Percentiles rank a stretch among this genome's conserved stretches.
These are phyloP conservation scores for Alnus rubra DNA, from an alignment of 306 rosid genomes.

Conservation along the genomic window DNA sequence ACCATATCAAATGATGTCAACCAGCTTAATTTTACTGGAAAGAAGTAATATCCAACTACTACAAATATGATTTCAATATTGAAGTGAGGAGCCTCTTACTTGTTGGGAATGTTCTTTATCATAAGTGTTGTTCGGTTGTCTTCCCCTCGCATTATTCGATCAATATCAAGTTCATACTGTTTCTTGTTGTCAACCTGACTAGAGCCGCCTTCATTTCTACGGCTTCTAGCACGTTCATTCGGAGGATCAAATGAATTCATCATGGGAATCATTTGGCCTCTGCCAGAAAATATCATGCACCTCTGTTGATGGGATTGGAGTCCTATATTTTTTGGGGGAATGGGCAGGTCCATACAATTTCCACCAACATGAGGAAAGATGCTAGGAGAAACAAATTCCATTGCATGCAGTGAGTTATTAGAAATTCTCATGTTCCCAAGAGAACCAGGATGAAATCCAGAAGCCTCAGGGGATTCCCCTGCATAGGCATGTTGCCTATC, in stretches of 20 bases:
- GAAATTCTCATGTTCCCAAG: slow-evolving; percentile 61
- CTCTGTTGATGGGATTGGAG: slow-evolving; percentile 64
- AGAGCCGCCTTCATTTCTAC: slow-evolving; percentile 64
- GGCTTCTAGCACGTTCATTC: slow-evolving; percentile 69
- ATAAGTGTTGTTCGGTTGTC: slow-evolving; percentile 81
- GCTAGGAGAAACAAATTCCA: slow-evolving; percentile 51
- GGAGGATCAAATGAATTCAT: slow-evolving; percentile 59
- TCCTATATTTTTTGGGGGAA: slow-evolving; percentile 47
- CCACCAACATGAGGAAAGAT: slow-evolving; percentile 66
- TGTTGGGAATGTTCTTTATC: slow-evolving; percentile 89
- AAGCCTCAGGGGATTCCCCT: slow-evolving; percentile 65
- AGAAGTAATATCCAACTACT: background rate
- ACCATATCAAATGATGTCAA: background rate
- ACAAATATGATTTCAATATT: slow-evolving; percentile 7
- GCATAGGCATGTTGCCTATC: slow-evolving; percentile 61
- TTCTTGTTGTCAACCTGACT: slow-evolving; percentile 60
- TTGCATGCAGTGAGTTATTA: slow-evolving; percentile 58
- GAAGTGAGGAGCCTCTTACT: slow-evolving; percentile 44
- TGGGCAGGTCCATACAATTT: slow-evolving; percentile 30
- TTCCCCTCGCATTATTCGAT: slow-evolving; percentile 64
- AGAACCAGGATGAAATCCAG: slow-evolving; percentile 67
- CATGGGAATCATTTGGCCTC: slow-evolving; percentile 62
- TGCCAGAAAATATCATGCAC: slow-evolving; percentile 64
- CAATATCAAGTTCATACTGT: slow-evolving; percentile 78
- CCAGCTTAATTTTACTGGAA: background rate